phyloP scores from a whole-genome alignment of 1,284 basidiomycete genomes.

The Microbotryum silenes-acaulis region DNA sequence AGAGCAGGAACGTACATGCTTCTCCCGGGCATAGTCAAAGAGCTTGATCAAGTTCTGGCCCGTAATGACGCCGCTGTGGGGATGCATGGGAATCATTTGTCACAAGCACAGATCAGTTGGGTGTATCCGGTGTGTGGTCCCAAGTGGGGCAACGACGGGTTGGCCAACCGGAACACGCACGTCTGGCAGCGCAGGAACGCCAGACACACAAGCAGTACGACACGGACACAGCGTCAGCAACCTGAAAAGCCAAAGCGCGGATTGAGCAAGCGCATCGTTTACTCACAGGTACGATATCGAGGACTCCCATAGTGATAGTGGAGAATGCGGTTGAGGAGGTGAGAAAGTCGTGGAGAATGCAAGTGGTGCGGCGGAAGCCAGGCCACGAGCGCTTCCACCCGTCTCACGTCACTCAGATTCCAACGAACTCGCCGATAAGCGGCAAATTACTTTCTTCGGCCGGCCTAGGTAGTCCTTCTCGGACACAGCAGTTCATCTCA shows the following conservation, averaged over 20 bases:
- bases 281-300: constrained; percentile 33
- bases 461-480: too few relatives aligned
- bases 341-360: not conserved
- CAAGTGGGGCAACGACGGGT: too few relatives aligned
- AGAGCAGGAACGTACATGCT: constrained; percentile 53
- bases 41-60: constrained; percentile 80
- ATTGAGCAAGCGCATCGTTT: too few relatives aligned
- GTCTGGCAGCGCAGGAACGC: not conserved
- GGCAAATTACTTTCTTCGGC: not conserved
- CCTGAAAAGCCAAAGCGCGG: too few relatives aligned
- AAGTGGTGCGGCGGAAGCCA: not conserved
- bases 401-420: not conserved
- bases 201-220: not conserved
- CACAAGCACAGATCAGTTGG: not conserved
- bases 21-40: constrained; percentile 74
- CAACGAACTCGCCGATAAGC: not conserved
- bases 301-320: constrained; percentile 15
- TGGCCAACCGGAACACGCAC: not conserved
- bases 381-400: not conserved
- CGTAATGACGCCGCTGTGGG: constrained; percentile 60
- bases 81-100: not conserved
- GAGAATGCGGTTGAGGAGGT: not conserved
- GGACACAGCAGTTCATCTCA: too few relatives aligned
- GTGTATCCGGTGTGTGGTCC: too few relatives aligned
- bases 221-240: not conserved